Evolutionary conservation across 306 rosid species (phyloP).

Genomic region (Alnus glutinosa): DNA sequence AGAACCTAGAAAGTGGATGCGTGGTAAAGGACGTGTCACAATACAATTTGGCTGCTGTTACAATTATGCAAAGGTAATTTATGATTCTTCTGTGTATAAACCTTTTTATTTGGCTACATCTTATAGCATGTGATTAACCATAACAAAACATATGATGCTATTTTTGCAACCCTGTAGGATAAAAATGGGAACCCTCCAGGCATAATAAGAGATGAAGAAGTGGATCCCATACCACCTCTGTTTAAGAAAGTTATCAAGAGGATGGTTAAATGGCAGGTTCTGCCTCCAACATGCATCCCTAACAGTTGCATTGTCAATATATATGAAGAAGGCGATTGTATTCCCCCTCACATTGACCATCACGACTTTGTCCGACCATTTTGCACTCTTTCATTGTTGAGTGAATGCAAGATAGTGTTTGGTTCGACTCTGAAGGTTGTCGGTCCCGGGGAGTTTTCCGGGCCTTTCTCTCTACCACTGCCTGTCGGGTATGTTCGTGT

Average conservation of each 20-base stretch:
- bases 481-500: conserved; percentile 49
- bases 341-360: conserved; percentile 71
- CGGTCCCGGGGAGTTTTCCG: conserved; percentile 50
- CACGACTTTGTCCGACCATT: conserved; percentile 61
- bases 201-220: conserved; percentile 51
- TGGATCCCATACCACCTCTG: conserved; percentile 55
- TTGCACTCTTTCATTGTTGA: conserved; percentile 47
- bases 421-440: conserved; percentile 36
- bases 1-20: conserved; percentile 69
- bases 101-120: background rate
- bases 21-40: conserved; percentile 65
- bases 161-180: conserved; percentile 42
- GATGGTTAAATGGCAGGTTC: conserved; percentile 46
- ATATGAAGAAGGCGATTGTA: conserved; percentile 66
- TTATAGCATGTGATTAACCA: background rate
- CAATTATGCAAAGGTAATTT: conserved; percentile 56
- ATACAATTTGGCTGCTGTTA: conserved; percentile 72
- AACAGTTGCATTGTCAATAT: conserved; percentile 78
- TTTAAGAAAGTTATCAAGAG: conserved; percentile 65
- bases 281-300: conserved; percentile 51
- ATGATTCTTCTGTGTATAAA: background rate
- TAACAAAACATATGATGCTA: background rate
- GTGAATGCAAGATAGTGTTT: conserved; percentile 46
- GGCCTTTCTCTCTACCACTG: conserved; percentile 37
- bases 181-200: conserved; percentile 60